Percentiles rank a stretch among this genome's conserved stretches.
phyloP scores from a whole-genome alignment of 2,329 filamentous ascomycete genomes.

The Aspergillus tubingensis region DNA sequence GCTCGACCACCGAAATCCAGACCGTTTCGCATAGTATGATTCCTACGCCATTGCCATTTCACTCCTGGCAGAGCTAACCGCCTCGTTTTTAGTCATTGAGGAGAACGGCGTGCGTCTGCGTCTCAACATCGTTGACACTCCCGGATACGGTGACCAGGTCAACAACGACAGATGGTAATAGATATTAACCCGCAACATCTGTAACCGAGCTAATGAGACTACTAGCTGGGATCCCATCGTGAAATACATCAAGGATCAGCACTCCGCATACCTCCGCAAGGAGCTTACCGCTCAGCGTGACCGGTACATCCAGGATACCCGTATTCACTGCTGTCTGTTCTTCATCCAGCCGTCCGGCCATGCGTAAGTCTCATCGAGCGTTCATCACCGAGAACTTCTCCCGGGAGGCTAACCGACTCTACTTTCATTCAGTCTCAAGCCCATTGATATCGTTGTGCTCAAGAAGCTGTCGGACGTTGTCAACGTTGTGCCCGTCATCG shows the following conservation, averaged over 20 bases:
- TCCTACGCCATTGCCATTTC: background rate
- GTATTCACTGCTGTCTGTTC: conserved; percentile 99
- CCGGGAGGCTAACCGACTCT: conserved; percentile 14
- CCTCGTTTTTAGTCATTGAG: conserved; percentile 70
- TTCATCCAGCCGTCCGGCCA: conserved; percentile 99
- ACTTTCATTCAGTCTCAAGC: conserved; percentile 66
- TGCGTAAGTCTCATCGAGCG: conserved; percentile 54
- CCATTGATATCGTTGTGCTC: conserved; percentile 97
- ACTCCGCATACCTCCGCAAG: conserved; percentile 98
- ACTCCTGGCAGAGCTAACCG: conserved; percentile 20
- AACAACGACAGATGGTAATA: conserved; percentile 93
- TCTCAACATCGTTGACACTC: conserved; percentile 98
- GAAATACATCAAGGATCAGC: conserved; percentile 99
- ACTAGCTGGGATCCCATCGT: conserved; percentile 94
- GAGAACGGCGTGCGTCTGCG: conserved; percentile 97
- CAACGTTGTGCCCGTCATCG: conserved; percentile 98
- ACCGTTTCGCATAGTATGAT: conserved; percentile 80
- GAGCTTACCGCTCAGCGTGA: conserved; percentile 98
- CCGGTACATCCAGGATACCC: conserved; percentile 98
- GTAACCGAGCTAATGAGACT: conserved; percentile 22
- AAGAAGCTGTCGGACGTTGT: conserved; percentile 99
- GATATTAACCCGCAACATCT: conserved; percentile 2
- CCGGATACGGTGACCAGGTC: conserved; percentile 96
- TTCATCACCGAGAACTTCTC: background rate
- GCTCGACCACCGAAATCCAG: conserved; percentile 97